phyloP scores from a whole-genome alignment of 139 green algal species.

The Micractinium conductrix region DNA sequence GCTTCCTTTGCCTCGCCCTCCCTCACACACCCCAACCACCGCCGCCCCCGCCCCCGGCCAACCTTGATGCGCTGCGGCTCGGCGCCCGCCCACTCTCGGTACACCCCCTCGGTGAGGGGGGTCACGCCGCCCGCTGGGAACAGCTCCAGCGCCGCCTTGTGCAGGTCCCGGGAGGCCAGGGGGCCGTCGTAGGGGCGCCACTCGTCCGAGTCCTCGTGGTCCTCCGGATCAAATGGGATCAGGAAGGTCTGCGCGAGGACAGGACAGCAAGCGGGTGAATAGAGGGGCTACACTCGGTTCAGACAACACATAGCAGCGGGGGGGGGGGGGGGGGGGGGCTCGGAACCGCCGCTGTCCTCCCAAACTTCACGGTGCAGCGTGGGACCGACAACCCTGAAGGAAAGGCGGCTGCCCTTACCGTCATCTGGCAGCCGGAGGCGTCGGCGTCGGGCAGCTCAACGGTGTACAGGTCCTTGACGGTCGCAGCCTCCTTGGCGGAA shows the following conservation, averaged over 20 bases:
- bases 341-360: too few relatives aligned
- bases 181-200: slow-evolving; percentile 25
- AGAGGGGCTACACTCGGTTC: too few relatives aligned
- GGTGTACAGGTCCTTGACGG: background rate
- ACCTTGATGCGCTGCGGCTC: slow-evolving; percentile 2
- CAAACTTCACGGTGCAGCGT: too few relatives aligned
- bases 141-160: slow-evolving; percentile 24
- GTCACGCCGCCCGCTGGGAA: background rate
- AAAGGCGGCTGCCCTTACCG: too few relatives aligned
- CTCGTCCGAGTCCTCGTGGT: slow-evolving; percentile 52
- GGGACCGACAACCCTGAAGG: too few relatives aligned
- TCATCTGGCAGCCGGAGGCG: background rate
- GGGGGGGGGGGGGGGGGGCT: too few relatives aligned
- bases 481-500: slow-evolving; percentile 1
- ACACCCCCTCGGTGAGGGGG: background rate
- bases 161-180: slow-evolving; percentile 20
- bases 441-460: background rate
- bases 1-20: too few relatives aligned
- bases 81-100: background rate
- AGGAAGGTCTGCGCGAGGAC: slow-evolving; percentile 45
- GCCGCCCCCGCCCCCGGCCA: background rate
- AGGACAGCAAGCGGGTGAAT: too few relatives aligned
- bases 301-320: too few relatives aligned
- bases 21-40: background rate
- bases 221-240: slow-evolving; percentile 44